Conservation (phyloP, 768 basidiomycete genomes). For the Floccularia luteovirens region DNA sequence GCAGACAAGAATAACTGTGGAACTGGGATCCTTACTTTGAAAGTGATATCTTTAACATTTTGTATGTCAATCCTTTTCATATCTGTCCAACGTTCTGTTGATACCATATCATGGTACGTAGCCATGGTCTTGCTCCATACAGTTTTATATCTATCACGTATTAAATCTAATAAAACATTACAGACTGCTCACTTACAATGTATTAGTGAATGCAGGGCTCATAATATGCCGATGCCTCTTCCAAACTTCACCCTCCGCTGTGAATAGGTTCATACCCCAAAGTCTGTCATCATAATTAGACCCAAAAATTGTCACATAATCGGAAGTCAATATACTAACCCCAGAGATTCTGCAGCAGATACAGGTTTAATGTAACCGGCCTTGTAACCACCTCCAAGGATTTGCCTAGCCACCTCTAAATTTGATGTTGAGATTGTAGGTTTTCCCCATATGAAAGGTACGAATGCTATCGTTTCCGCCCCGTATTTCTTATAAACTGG, state of each 20-base stretch:
- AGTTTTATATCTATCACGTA: constrained; percentile 22
- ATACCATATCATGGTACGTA: constrained; percentile 32
- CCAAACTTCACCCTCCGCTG: constrained; percentile 35
- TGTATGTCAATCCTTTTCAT: constrained; percentile 19
- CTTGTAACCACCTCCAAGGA: constrained; percentile 29
- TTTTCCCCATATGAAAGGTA: constrained; percentile 27
- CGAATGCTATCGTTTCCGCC: constrained; percentile 32
- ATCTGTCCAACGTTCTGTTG: constrained; percentile 23
- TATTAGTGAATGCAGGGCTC: constrained; percentile 34
- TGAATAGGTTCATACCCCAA: constrained; percentile 41
- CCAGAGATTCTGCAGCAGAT: constrained; percentile 17
- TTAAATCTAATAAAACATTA: constrained; percentile 2
- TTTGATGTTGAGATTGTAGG: constrained; percentile 34
- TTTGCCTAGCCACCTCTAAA: constrained; percentile 38
- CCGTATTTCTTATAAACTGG: constrained; percentile 26
- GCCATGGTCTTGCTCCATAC: constrained; percentile 31
- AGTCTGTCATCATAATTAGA: constrained; percentile 15
- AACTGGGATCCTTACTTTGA: constrained; percentile 18
- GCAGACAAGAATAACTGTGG: neutral
- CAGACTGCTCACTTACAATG: constrained; percentile 19
- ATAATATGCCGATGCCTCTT: constrained; percentile 36
- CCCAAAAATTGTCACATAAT: neutral
- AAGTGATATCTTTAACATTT: constrained; percentile 22
- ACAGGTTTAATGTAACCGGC: constrained; percentile 32
- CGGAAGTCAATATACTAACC: constrained; percentile 16